phyloP scores from a whole-genome alignment of 1,139 yeast genomes.

The Suhomyces maxii region DNA sequence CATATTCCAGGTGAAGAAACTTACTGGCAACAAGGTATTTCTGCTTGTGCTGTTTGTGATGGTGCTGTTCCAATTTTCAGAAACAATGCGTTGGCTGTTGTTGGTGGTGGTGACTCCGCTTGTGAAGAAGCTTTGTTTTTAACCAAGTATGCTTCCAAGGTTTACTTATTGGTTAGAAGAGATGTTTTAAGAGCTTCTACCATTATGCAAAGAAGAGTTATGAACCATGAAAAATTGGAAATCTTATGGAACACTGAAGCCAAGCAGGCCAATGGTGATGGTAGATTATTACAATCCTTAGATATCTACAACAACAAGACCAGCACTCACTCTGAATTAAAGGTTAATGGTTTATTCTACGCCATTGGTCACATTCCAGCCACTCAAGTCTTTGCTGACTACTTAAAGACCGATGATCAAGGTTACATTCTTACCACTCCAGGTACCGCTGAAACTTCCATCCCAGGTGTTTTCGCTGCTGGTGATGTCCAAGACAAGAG shows the following conservation, averaged over 20 bases:
- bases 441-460: conserved; percentile 84
- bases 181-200: conserved; percentile 92
- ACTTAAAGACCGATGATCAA: conserved; percentile 78
- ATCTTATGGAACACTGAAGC: conserved; percentile 85
- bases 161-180: conserved; percentile 87
- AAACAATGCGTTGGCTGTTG: conserved; percentile 93
- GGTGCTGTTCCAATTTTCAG: conserved; percentile 99
- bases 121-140: conserved; percentile 97
- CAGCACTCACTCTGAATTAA: conserved; percentile 64
- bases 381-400: conserved; percentile 73
- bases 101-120: conserved; percentile 99
- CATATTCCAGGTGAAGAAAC: conserved; percentile 92
- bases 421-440: conserved; percentile 90
- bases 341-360: conserved; percentile 90
- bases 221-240: conserved; percentile 83
- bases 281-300: conserved; percentile 65
- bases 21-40: conserved; percentile 98
- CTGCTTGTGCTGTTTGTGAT: conserved; percentile 99
- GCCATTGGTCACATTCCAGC: conserved; percentile 99
- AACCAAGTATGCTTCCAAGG: conserved; percentile 97
- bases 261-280: conserved; percentile 89
- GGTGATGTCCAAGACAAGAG: conserved; percentile 98
- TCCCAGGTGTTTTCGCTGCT: conserved; percentile 94
- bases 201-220: conserved; percentile 93
- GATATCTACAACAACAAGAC: conserved; percentile 71